Base-by-base conservation (phyloP, 139 green algal species). In the Chlamydomonas asymmetrica region DNA sequence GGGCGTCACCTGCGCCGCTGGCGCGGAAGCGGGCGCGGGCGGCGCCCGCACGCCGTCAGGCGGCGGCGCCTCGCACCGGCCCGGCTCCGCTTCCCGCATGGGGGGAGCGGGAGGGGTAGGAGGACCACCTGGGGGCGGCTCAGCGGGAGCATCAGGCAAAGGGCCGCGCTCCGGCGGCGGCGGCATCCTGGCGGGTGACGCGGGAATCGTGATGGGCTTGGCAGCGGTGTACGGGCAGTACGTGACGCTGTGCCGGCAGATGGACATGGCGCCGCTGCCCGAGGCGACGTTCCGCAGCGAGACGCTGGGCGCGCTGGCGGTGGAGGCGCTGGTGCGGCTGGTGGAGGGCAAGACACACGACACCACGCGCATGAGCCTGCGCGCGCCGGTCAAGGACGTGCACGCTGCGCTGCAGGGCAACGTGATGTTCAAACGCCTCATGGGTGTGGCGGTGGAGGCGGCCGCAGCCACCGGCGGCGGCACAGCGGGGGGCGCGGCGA, bases 361-460 rank as follows among this genome's bases (percentile, higher is more conserved):
- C 3, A 62, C 63, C 32, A 66, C 50, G 73, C 37, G 62, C 48
- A 49, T 79, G 41, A 57, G 48, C 48, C 62, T 72, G 48, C 48
- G 37, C 1, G 23, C 37, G 31, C 61, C 71, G 73, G 71, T 74
- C 10, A 29, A 37, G 5, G 80, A 85, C 67, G 73, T 85, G 34
- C 73, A 75, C 35, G 18, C 52, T 20, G 80, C 80, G 34, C 73
- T 85, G 41, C 31, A 56, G 43, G 54, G 73, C 37, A 85, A 85
- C 34, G 67, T 74, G 3, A 68, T 85, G 66, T 85, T 79, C 54
- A 85, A 72, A 56, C 54, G 72, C 23, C 68, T 85, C 45, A 74
- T 83, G 56, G 77, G 77, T 1, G 70, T 57, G 4, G 39, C 23
- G 18, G 43, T 32, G 41, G n/a, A n/a, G n/a, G n/a, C n/a, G n/a